A percentile compares a stretch with the other conserved stretches of the same genome.
phyloP scores from a whole-genome alignment of 2,329 filamentous ascomycete species.

The Pyricularia sp. region DNA sequence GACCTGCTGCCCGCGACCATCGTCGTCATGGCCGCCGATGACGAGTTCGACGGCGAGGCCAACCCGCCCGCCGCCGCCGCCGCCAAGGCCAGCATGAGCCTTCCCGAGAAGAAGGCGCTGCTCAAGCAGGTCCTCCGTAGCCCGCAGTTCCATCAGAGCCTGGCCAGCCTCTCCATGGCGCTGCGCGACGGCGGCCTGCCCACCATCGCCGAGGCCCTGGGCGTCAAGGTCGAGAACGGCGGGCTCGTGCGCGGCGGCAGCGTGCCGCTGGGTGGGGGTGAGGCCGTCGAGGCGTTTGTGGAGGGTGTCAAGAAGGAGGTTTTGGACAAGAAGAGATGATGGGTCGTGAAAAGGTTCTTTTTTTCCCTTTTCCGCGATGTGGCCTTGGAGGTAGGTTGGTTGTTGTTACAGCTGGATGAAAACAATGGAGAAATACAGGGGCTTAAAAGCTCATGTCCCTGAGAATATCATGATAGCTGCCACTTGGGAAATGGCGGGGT shows the following conservation, averaged over 20 bases:
- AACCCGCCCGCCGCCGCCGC: slow-evolving; percentile 59
- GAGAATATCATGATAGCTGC: neutral
- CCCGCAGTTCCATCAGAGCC: slow-evolving; percentile 82
- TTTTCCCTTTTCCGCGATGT: neutral
- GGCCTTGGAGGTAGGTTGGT: neutral
- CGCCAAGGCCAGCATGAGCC: slow-evolving; percentile 63
- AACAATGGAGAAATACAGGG: neutral
- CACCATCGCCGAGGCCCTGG: slow-evolving; percentile 78
- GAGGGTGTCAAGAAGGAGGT: slow-evolving; percentile 78
- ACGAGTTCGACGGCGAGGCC: slow-evolving; percentile 51
- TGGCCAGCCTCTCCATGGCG: slow-evolving; percentile 78
- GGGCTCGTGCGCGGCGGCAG: slow-evolving; percentile 69
- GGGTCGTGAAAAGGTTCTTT: too few species aligned
- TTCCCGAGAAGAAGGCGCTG: slow-evolving; percentile 70
- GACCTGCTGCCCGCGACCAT: slow-evolving; percentile 70
- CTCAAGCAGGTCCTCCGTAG: slow-evolving; percentile 76
- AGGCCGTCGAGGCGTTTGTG: slow-evolving; percentile 86
- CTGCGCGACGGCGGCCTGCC: slow-evolving; percentile 84
- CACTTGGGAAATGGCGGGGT: neutral
- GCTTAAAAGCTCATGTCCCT: neutral
- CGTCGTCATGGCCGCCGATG: slow-evolving; percentile 52
- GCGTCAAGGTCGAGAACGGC: slow-evolving; percentile 73
- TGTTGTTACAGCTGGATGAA: neutral
- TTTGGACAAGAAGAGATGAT: slow-evolving; percentile 36
- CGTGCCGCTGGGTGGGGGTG: slow-evolving; percentile 78